Evolutionary conservation across 352 stramenopile genomes (phyloP), one percentile per base, ranked within the genome.

Genomic region (Thraustochytrium striatum): DNA sequence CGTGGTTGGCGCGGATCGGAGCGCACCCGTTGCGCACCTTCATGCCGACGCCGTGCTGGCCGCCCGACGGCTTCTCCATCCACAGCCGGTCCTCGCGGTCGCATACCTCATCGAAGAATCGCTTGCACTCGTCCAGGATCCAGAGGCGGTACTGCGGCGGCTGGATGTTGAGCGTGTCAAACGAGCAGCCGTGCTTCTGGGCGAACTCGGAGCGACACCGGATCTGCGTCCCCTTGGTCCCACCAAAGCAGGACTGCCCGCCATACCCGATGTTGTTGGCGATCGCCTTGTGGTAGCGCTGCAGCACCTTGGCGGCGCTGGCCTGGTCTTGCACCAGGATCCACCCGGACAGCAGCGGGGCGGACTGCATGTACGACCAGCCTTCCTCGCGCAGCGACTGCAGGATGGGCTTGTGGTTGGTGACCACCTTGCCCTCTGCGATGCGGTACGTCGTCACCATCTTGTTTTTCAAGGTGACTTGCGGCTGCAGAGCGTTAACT

Each of bases 211-310:
- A 80, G 7, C 70, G 55, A 28, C 70, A 80, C 9, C 58, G 38
- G 16, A 80, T 19, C 43, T 80, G 70, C 16, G 47, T 47, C 19
- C 70, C 70, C 38, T 80, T 80, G 55, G 70, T 80, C n/a, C 70
- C 70, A n/a, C 70, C 70, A 32, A 80, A 80, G 47, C 70, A 80
- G 50, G 57, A 79, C 57, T 80, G 70, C 21, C 70, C 70, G 1
- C 70, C 70, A 25, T 75, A 80, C 5, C 70, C 70, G 33, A 80
- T 80, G 33, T 80, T 80, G 8, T 80, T 80, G 16, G 79, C 58
- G 11, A 80, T 80, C 5, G 70, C 35, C 41, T 80, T 80, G 32
- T 58, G 19, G 38, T 80, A 80, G 1, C 52, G 44, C 8, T 9
- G n/a, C 33, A 80, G 57, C 16, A 70, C 70, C 28, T 80, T 43